Evolutionary conservation across 2,329 filamentous ascomycete genomes (phyloP).

Genomic region (Monilinia aucupariae): DNA sequence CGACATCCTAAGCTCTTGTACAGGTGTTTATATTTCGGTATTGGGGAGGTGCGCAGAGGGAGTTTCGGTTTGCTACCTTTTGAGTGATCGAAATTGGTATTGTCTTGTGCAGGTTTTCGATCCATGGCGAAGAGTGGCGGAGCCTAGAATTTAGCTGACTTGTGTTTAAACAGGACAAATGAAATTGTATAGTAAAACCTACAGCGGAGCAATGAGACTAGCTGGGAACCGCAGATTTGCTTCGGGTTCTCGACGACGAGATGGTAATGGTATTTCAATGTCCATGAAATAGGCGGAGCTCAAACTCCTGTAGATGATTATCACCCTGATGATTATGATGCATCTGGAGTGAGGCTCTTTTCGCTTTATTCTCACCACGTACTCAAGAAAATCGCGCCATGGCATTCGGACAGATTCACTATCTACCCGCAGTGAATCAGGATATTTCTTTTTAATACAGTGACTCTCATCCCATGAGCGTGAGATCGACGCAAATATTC

Average conservation of each 20-base stretch:
- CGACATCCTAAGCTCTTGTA: too few relatives aligned
- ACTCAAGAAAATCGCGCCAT: too few relatives aligned
- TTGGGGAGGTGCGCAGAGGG: too few relatives aligned
- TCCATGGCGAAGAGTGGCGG: too few relatives aligned
- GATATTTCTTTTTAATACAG: background rate
- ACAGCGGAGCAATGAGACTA: too few relatives aligned
- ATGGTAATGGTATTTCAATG: too few relatives aligned
- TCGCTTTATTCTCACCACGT: background rate
- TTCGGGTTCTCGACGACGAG: background rate
- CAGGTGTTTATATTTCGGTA: too few relatives aligned
- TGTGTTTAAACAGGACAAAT: background rate
- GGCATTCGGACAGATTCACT: background rate
- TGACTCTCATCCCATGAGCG: background rate
- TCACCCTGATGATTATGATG: background rate
- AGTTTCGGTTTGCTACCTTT: too few relatives aligned
- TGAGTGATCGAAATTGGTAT: too few relatives aligned
- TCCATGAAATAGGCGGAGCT: background rate
- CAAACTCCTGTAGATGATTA: background rate
- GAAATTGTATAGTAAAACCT: background rate
- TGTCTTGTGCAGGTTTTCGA: too few relatives aligned
- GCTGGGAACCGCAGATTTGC: background rate
- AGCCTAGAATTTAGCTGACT: too few relatives aligned
- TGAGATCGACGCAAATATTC: background rate
- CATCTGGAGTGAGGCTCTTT: background rate
- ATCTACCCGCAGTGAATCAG: background rate